Percentiles rank a stretch among this genome's conserved stretches.
phyloP scores from a whole-genome alignment of 2,329 filamentous ascomycete genomes.

The Apiospora arundinis region DNA sequence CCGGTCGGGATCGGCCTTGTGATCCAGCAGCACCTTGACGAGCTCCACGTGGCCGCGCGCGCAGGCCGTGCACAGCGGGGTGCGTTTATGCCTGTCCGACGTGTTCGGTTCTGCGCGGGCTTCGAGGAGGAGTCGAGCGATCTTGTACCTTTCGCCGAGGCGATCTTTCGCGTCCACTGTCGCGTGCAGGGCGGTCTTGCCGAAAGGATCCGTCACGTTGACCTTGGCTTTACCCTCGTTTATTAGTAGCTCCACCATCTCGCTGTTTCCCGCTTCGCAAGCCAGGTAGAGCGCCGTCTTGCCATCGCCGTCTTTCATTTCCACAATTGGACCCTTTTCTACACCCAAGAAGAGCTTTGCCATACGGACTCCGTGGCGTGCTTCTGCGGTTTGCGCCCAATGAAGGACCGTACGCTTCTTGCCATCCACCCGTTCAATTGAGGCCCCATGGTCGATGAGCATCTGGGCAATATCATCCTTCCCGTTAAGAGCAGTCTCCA shows the following conservation, averaged over 20 bases:
- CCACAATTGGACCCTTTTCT: neutral
- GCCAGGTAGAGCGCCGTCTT: conserved; percentile 6
- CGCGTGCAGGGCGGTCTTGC: neutral
- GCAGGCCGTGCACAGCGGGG: neutral
- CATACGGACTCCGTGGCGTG: neutral
- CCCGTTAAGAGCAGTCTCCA: neutral
- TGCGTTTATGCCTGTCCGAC: neutral
- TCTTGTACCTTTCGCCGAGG: neutral
- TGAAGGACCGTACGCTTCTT: neutral
- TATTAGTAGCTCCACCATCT: neutral
- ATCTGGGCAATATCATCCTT: neutral
- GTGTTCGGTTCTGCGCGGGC: neutral
- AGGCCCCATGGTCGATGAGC: neutral
- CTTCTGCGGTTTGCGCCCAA: neutral
- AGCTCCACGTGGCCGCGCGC: neutral
- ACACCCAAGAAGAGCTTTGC: neutral
- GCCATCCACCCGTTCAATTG: neutral
- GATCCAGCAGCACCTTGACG: neutral
- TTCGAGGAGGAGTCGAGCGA: neutral
- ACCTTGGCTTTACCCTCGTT: neutral
- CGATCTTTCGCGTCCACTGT: neutral
- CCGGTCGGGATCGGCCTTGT: neutral
- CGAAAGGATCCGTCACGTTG: neutral
- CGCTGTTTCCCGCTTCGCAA: neutral
- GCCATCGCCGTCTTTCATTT: neutral